phyloP scores from a whole-genome alignment of 140 eudicot species.

The Bidens hawaiensis region DNA sequence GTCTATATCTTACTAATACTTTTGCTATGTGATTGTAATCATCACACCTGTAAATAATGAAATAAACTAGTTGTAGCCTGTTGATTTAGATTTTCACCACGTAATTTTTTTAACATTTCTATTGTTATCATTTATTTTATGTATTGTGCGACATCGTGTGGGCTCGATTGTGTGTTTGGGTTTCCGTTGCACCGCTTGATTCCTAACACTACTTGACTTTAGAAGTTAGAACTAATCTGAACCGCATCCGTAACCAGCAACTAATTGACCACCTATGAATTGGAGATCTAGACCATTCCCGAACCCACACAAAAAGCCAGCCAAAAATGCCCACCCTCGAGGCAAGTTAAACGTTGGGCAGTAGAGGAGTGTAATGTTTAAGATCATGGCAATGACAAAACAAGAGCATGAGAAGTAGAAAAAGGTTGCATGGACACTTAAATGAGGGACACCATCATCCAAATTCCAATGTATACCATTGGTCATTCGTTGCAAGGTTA shows the following conservation, averaged over 20 bases:
- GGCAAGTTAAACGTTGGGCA: conserved; percentile 60
- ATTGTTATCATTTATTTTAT: too few species aligned
- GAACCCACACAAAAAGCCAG: conserved; percentile 76
- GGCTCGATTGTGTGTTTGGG: too few species aligned
- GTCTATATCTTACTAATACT: too few species aligned
- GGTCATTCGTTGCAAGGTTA: conserved; percentile 90
- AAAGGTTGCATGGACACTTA: conserved; percentile 81
- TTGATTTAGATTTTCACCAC: too few species aligned
- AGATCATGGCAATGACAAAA: conserved; percentile 58
- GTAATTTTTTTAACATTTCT: too few species aligned
- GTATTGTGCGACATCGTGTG: too few species aligned
- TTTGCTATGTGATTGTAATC: too few species aligned
- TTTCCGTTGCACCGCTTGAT: too few species aligned
- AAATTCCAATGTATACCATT: conserved; percentile 69
- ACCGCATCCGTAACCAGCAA: conserved; percentile 83
- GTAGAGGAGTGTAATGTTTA: conserved; percentile 67
- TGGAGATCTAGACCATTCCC: conserved; percentile 88
- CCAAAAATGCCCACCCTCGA: conserved; percentile 73
- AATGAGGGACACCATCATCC: conserved; percentile 67
- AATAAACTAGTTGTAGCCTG: too few species aligned
- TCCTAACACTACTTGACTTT: too few species aligned
- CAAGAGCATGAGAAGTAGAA: conserved; percentile 91
- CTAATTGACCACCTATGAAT: conserved; percentile 86
- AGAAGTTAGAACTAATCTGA: conserved; percentile 58
- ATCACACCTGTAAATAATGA: too few species aligned